phyloP scores from a whole-genome alignment of 345 rosid species.

The Gossypium mustelinum region DNA sequence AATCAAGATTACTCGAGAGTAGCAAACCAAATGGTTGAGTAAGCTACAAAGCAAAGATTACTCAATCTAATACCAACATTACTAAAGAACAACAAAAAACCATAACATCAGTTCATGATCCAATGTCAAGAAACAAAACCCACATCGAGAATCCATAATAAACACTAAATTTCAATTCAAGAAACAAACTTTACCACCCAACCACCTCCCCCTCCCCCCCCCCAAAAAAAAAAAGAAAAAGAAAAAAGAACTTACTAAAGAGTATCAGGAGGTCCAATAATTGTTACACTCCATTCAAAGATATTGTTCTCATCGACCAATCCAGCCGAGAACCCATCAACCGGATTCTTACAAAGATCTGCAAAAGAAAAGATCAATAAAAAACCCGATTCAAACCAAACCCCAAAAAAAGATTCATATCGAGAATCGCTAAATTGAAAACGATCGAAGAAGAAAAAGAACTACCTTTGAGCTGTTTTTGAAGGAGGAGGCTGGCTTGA shows the following conservation, averaged over 20 bases:
- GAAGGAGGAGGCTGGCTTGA: constrained; percentile 90
- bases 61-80: too few relatives aligned
- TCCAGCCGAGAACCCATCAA: constrained; percentile 98
- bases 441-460: neutral
- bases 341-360: constrained; percentile 98
- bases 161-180: neutral
- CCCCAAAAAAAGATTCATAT: neutral
- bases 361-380: constrained; percentile 32
- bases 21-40: neutral
- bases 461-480: constrained; percentile 84
- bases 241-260: constrained; percentile 49
- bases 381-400: constrained; percentile 10
- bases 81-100: neutral
- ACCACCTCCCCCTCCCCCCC: too few relatives aligned
- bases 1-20: constrained; percentile 1
- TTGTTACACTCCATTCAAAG: constrained; percentile 92
- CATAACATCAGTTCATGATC: constrained; percentile 10
- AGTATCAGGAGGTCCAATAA: constrained; percentile 97
- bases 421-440: neutral
- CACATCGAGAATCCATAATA: neutral
- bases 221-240: neutral
- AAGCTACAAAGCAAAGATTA: neutral
- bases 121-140: constrained; percentile 14
- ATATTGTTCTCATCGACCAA: constrained; percentile 86
- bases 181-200: neutral